A percentile compares a stretch with the other conserved stretches of the same genome.
Conservation (phyloP, 352 stramenopile genomes). For the Globisporangium canariense region DNA sequence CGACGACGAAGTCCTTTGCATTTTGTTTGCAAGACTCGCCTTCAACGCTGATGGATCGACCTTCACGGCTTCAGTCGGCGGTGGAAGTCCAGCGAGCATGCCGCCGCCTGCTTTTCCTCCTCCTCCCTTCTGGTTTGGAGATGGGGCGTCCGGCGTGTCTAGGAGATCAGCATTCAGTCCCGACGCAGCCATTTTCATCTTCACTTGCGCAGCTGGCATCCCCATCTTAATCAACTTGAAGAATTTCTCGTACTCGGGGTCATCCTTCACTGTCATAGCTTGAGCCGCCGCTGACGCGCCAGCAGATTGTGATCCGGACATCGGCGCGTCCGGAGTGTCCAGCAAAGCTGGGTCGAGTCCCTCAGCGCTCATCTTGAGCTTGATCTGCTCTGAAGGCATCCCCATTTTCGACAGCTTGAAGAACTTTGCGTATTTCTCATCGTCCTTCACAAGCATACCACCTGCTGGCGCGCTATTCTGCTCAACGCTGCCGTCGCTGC, state of each 20-base stretch:
- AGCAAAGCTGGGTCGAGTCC: conserved; percentile 89
- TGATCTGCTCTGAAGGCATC: conserved; percentile 92
- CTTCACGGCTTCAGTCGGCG: conserved; percentile 62
- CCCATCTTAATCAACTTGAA: conserved; percentile 94
- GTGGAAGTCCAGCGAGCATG: conserved; percentile 54
- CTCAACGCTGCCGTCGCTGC: conserved; percentile 11
- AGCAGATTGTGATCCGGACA: conserved; percentile 40
- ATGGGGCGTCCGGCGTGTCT: conserved; percentile 69
- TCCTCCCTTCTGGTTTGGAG: conserved; percentile 51
- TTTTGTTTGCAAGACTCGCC: conserved; percentile 52
- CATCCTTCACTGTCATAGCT: conserved; percentile 86
- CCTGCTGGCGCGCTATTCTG: conserved; percentile 7
- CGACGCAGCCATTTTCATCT: conserved; percentile 89
- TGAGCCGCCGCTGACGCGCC: conserved; percentile 7
- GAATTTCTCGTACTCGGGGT: conserved; percentile 92
- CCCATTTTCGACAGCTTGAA: conserved; percentile 96
- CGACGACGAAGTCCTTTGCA: conserved; percentile 29
- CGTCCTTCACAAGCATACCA: conserved; percentile 55
- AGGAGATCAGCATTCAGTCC: conserved; percentile 63
- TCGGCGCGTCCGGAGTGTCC: conserved; percentile 83
- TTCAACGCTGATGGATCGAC: conserved; percentile 62
- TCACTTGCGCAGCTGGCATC: conserved; percentile 88
- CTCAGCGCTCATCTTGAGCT: conserved; percentile 94
- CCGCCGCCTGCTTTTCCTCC: conserved; percentile 16
- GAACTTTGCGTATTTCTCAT: conserved; percentile 91